Conservation (phyloP, 2,329 filamentous ascomycete genomes). For the Lachnellula subtilissima region DNA sequence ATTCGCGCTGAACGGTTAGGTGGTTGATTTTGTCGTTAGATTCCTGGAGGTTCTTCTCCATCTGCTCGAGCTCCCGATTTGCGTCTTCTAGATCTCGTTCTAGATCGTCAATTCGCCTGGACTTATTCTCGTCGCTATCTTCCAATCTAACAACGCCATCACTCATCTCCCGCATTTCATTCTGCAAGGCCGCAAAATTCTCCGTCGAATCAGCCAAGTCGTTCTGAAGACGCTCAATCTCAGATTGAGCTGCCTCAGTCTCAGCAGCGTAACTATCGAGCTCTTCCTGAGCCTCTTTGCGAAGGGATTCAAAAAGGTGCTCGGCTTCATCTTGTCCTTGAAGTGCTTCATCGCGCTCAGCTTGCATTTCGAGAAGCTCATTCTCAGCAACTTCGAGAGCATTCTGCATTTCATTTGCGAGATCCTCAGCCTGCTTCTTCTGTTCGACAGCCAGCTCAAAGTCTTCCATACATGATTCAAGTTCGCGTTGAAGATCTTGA, state of each 20-base stretch:
- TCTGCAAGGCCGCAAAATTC: conserved; percentile 85
- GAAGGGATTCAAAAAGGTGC: conserved; percentile 55
- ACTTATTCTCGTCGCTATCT: conserved; percentile 78
- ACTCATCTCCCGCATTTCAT: conserved; percentile 88
- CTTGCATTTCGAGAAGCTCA: conserved; percentile 72
- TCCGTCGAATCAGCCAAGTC: conserved; percentile 75
- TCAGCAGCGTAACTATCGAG: conserved; percentile 66
- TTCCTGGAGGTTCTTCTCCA: conserved; percentile 80
- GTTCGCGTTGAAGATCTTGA: conserved; percentile 78
- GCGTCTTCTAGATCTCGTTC: conserved; percentile 79
- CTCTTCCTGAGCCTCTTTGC: conserved; percentile 60
- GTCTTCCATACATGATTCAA: conserved; percentile 74
- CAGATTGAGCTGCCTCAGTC: conserved; percentile 65
- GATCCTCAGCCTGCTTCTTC: conserved; percentile 55
- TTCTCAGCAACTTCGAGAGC: conserved; percentile 76
- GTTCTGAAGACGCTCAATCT: conserved; percentile 63
- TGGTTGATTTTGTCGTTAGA: conserved; percentile 83
- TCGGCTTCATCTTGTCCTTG: conserved; percentile 56
- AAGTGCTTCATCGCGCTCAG: conserved; percentile 81
- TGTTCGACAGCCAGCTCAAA: conserved; percentile 67
- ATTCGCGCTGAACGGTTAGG: conserved; percentile 86
- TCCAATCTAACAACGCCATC: conserved; percentile 82
- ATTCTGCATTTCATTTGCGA: conserved; percentile 62
- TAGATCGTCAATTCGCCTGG: conserved; percentile 73
- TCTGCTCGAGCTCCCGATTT: conserved; percentile 78